These are phyloP conservation scores for Solidago caesia DNA, from an alignment of 129 eudicot genomes.

Conservation along the genomic window DNA sequence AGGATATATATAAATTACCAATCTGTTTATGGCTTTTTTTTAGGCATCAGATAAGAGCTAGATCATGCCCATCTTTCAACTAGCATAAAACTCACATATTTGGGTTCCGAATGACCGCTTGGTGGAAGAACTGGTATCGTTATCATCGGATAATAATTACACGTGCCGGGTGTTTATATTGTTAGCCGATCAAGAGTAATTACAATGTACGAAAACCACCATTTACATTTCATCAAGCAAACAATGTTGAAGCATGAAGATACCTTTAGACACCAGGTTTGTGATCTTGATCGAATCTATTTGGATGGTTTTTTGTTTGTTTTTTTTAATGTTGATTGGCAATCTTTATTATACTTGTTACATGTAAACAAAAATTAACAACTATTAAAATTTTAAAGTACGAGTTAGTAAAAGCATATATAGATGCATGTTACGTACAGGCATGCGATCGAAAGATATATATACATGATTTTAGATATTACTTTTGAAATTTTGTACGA, in stretches of 20 bases:
- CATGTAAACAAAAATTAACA: too few relatives aligned
- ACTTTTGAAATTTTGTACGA: not conserved
- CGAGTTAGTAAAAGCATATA: too few relatives aligned
- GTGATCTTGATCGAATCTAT: constrained; percentile 1
- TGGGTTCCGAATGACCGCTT: constrained; percentile 23
- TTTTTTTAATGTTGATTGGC: too few relatives aligned
- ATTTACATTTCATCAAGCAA: constrained; percentile 46
- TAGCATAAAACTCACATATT: constrained; percentile 14
- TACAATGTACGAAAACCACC: constrained; percentile 39
- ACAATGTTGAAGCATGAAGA: constrained; percentile 71
- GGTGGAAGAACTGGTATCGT: not conserved
- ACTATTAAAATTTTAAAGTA: too few relatives aligned
- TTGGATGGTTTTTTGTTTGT: too few relatives aligned
- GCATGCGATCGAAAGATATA: not conserved
- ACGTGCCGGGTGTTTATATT: constrained; percentile 7
- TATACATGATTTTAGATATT: not conserved
- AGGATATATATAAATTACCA: constrained; percentile 34
- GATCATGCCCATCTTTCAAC: constrained; percentile 30
- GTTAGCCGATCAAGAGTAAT: constrained; percentile 20
- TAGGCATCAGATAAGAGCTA: constrained; percentile 61
- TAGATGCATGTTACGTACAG: too few relatives aligned
- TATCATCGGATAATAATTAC: not conserved
- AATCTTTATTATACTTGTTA: too few relatives aligned
- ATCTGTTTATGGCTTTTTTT: constrained; percentile 23
- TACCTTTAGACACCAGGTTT: constrained; percentile 66